Conservation (phyloP, 345 rosid species). For the Heritiera fomes region DNA sequence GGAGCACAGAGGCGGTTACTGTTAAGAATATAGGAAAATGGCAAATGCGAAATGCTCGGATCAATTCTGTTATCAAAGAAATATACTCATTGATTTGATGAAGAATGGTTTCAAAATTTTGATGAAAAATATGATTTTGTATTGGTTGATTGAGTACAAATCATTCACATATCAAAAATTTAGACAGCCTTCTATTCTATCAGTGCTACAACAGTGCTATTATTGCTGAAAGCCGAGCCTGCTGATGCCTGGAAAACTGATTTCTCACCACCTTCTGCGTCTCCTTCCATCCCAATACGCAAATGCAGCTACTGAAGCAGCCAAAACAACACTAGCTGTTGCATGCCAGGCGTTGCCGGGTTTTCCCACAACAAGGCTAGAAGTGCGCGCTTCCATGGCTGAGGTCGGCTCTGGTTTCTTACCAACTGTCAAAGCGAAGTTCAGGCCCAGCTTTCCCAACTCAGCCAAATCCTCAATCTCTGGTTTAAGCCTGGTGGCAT, state of each 20-base stretch:
- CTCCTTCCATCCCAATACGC: conserved; percentile 91
- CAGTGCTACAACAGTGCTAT: conserved; percentile 38
- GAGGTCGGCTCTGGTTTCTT: conserved; percentile 36
- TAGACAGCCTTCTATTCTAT: conserved; percentile 24
- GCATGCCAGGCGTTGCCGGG: conserved; percentile 64
- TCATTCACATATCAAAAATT: not conserved
- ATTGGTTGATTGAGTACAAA: not conserved
- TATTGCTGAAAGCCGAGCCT: conserved; percentile 1
- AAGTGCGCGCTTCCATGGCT: conserved; percentile 19
- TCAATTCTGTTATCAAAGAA: not conserved
- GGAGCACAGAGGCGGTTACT: too few species aligned
- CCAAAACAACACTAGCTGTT: conserved; percentile 68
- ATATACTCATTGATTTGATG: not conserved
- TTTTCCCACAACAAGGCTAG: conserved; percentile 48
- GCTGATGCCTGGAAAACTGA: not conserved
- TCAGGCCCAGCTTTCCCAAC: conserved; percentile 64
- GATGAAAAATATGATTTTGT: too few species aligned
- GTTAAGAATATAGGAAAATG: too few species aligned
- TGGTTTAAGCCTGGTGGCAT: conserved; percentile 62
- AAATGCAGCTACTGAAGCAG: conserved; percentile 81
- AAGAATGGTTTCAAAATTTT: too few species aligned
- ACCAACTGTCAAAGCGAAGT: conserved; percentile 62
- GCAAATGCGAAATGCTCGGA: too few species aligned
- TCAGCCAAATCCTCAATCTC: conserved; percentile 54
- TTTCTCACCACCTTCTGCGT: conserved; percentile 74